Conservation (phyloP, 2,329 filamentous ascomycete species). For the Phyllosticta paracitricarpa region DNA sequence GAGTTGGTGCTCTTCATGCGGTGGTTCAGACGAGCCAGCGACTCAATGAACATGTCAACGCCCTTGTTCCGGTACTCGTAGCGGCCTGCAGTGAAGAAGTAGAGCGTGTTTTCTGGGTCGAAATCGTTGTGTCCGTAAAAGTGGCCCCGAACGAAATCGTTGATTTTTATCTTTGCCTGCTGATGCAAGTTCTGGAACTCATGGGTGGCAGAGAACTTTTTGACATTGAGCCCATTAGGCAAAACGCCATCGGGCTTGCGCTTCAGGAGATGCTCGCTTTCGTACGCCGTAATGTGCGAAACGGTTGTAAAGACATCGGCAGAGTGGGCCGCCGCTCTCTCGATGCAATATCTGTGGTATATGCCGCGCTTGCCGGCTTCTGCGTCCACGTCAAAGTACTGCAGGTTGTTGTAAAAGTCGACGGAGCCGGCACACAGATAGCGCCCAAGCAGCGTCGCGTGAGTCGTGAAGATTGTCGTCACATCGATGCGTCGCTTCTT, state of each 20-base stretch:
- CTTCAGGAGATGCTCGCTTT: conserved; percentile 94
- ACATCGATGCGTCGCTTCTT: conserved; percentile 93
- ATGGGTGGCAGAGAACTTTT: conserved; percentile 96
- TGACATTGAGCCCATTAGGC: conserved; percentile 94
- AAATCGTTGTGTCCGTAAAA: conserved; percentile 99
- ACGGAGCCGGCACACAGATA: conserved; percentile 96
- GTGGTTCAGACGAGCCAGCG: conserved; percentile 87
- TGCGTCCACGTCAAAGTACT: conserved; percentile 90
- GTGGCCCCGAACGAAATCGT: conserved; percentile 94
- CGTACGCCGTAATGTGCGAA: conserved; percentile 96
- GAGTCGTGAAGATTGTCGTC: conserved; percentile 97
- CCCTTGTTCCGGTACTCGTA: conserved; percentile 99
- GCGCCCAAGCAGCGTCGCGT: conserved; percentile 86
- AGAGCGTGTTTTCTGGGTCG: conserved; percentile 90
- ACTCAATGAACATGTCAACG: conserved; percentile 99
- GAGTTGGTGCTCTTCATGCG: conserved; percentile 74
- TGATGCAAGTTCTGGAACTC: conserved; percentile 98
- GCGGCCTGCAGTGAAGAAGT: conserved; percentile 92
- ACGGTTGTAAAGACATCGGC: conserved; percentile 98
- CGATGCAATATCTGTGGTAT: conserved; percentile 97
- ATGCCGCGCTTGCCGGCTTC: conserved; percentile 97
- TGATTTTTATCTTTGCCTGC: conserved; percentile 93
- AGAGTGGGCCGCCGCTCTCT: conserved; percentile 82
- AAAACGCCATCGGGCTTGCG: conserved; percentile 94
- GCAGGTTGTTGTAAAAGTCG: conserved; percentile 98